Conservation (phyloP, 2,329 filamentous ascomycete genomes). For the Aspergillus novofumigatus region DNA sequence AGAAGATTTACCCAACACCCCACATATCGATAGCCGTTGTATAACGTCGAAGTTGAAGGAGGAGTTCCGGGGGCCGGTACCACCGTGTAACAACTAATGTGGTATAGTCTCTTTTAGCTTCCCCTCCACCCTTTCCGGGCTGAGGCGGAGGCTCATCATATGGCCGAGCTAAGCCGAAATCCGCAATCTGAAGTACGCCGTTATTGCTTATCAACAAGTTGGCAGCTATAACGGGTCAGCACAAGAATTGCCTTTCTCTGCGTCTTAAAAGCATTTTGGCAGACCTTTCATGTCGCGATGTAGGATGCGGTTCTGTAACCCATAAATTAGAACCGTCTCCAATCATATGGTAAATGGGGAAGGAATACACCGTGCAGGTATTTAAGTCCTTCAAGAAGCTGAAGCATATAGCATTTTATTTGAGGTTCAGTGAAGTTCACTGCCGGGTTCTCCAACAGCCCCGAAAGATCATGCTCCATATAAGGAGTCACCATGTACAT, state of each 20-base stretch:
- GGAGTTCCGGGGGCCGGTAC: slow-evolving; percentile 91
- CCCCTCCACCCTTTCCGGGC: slow-evolving; percentile 73
- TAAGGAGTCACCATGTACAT: slow-evolving; percentile 99
- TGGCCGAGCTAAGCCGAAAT: slow-evolving; percentile 90
- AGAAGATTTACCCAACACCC: slow-evolving; percentile 75
- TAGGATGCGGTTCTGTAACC: slow-evolving; percentile 64
- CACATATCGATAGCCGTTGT: slow-evolving; percentile 98
- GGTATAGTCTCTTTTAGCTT: slow-evolving; percentile 86
- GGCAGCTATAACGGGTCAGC: slow-evolving; percentile 54
- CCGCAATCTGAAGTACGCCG: slow-evolving; percentile 90
- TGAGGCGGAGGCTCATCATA: slow-evolving; percentile 82
- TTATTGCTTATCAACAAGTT: slow-evolving; percentile 95
- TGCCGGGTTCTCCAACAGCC: slow-evolving; percentile 88
- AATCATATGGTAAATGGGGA: neutral
- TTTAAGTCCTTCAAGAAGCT: slow-evolving; percentile 80
- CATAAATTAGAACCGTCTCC: slow-evolving; percentile 11
- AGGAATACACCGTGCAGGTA: slow-evolving; percentile 73
- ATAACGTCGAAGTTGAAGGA: slow-evolving; percentile 82
- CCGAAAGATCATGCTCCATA: slow-evolving; percentile 98
- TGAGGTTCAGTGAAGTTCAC: slow-evolving; percentile 83
- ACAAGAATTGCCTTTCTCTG: neutral
- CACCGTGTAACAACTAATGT: slow-evolving; percentile 94
- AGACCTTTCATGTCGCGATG: slow-evolving; percentile 90
- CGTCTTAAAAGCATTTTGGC: slow-evolving; percentile 1
- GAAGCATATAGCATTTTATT: slow-evolving; percentile 97